Base-by-base conservation (phyloP, 2,329 filamentous ascomycete species). In the Nigrospora oryzae region DNA sequence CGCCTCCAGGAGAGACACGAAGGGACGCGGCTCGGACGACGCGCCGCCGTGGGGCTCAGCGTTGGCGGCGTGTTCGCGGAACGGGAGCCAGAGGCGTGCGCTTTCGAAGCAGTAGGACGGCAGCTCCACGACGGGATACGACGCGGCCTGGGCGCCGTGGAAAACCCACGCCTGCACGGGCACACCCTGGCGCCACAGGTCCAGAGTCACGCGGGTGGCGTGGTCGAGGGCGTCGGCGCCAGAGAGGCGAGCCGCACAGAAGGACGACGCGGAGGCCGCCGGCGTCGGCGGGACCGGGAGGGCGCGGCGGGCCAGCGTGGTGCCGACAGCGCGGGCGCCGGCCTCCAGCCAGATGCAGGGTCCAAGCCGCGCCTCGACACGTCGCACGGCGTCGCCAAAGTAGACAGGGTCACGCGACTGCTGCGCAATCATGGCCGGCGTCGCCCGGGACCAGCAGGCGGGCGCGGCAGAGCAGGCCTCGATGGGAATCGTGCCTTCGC, bases 381-480 rank as follows among this genome's bases (percentile, higher is more conserved):
- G 43, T 31, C 48, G 17, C 13, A 51, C 40, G 1, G 51, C 47
- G 8, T 51, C 44, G 16, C 49, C 17, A 36, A 51, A 51, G 32
- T 49, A 53, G 17, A 53, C 51, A 0, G 51, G 42, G 11, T 45
- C 47, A 10, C 49, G 45, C 36, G 49, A 50, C 31, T 53, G 48
- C 12, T 49, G 23, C 11, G 47, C 47, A 4, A 51, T 47, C 36
- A 6, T 13, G 35, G 3, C 34, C 11, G n/a, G 39, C 12, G 12
- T 33, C 28, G 46, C 41, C 3, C 36, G 47, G 2, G 49, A 43
- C 15, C 43, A 37, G 14, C 14, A 15, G n/a, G 15, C n/a, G n/a
- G 15, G n/a, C n/a, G 16, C 2, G 5, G 15, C 2, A 3, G 39
- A 34, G 16, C 39, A 41, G 5, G 28, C 31, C 23, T 51, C 49